phyloP scores from a whole-genome alignment of 345 rosid species.

The Murraya koenigii region DNA sequence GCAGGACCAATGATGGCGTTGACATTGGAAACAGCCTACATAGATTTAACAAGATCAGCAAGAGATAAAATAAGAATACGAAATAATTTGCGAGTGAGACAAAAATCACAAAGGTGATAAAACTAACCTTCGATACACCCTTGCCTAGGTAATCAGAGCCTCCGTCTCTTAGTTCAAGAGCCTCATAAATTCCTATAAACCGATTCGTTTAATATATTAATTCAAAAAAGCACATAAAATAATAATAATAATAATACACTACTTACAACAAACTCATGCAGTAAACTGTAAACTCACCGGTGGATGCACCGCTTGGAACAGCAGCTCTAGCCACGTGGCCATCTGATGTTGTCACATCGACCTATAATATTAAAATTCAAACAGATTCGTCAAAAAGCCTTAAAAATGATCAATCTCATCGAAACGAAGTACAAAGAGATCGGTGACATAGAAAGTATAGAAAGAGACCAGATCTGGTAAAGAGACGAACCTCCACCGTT shows the following conservation, averaged over 20 bases:
- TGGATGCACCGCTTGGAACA: conserved; percentile 98
- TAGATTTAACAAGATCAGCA: background rate
- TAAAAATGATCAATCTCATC: too few relatives aligned
- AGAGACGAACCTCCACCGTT: conserved; percentile 73
- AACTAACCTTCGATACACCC: conserved; percentile 79
- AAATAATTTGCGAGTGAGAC: background rate
- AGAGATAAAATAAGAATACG: background rate
- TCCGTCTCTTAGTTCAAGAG: conserved; percentile 94
- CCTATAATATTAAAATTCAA: conserved; percentile 36
- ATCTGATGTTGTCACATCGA: conserved; percentile 54
- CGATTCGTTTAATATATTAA: background rate
- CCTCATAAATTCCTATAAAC: conserved; percentile 78
- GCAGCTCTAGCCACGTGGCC: conserved; percentile 72
- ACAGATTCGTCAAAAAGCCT: background rate
- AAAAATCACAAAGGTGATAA: background rate
- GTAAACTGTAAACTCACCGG: conserved; percentile 49
- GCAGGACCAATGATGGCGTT: conserved; percentile 84
- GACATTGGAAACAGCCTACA: conserved; percentile 80
- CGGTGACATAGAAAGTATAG: conserved; percentile 16
- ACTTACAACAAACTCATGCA: background rate
- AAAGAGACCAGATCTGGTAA: conserved; percentile 6
- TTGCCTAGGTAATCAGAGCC: conserved; percentile 96
- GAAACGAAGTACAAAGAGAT: conserved; percentile 18
- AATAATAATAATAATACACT: too few relatives aligned
- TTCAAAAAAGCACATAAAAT: background rate